Conservation (phyloP, 768 basidiomycete species). For the Termitomyces sp. region DNA sequence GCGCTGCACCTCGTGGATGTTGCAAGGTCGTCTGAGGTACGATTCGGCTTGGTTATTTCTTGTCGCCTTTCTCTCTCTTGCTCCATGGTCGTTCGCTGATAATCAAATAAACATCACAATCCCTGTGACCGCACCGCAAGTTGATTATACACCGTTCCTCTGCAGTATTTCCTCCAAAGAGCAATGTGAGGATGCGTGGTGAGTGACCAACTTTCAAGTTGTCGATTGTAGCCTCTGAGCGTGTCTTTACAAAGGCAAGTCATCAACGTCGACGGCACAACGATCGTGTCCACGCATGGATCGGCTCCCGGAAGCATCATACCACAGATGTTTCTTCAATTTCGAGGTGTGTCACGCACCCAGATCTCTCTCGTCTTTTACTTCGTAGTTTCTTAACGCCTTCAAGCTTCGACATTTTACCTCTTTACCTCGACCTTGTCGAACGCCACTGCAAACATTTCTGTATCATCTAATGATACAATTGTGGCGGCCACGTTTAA, state of each 20-base stretch:
- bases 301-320: slow-evolving; percentile 37
- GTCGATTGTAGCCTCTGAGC: not conserved
- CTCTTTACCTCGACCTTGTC: slow-evolving; percentile 37
- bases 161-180: slow-evolving; percentile 28
- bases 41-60: slow-evolving; percentile 6
- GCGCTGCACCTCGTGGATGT: slow-evolving; percentile 5
- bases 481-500: slow-evolving; percentile 31
- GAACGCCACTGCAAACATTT: slow-evolving; percentile 48
- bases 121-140: slow-evolving; percentile 28
- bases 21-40: not conserved
- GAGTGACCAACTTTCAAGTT: slow-evolving; percentile 11
- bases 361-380: not conserved
- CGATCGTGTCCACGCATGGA: slow-evolving; percentile 34
- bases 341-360: slow-evolving; percentile 35
- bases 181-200: slow-evolving; percentile 41
- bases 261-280: slow-evolving; percentile 13
- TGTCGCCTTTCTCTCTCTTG: slow-evolving; percentile 6
- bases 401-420: slow-evolving; percentile 36
- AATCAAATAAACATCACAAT: slow-evolving; percentile 29
- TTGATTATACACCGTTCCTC: slow-evolving; percentile 43
- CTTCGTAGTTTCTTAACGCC: not conserved
- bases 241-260: slow-evolving; percentile 9
- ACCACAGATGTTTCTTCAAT: slow-evolving; percentile 53
- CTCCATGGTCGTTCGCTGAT: slow-evolving; percentile 6
- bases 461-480: slow-evolving; percentile 33